Conservation (phyloP, 148 eudicot genomes). For the Gaultheria prostrata region DNA sequence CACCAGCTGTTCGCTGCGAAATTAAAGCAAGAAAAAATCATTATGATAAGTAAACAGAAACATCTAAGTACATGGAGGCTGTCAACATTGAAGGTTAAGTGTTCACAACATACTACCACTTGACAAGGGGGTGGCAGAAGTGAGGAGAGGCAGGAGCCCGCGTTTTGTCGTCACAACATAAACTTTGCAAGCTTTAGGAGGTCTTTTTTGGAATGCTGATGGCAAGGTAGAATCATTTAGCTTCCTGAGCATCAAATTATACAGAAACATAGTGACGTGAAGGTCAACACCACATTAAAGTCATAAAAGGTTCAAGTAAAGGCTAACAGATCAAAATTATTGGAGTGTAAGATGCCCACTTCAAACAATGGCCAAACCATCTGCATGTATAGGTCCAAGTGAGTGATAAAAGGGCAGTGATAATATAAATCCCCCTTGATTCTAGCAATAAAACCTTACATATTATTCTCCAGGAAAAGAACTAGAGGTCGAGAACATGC, state of each 20-base stretch:
- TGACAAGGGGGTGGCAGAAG: constrained; percentile 37
- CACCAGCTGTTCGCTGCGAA: constrained; percentile 21
- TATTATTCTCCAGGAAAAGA: neutral
- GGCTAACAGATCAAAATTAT: constrained; percentile 1
- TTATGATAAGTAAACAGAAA: neutral
- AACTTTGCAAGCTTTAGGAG: constrained; percentile 58
- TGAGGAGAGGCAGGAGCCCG: constrained; percentile 36
- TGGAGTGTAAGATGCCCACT: neutral
- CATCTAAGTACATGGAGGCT: neutral
- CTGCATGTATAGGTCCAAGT: neutral
- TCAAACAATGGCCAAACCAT: neutral
- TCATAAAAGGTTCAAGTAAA: neutral
- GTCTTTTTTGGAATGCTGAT: constrained; percentile 45
- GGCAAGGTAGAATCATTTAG: constrained; percentile 52
- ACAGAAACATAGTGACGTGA: neutral
- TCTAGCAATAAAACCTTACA: neutral
- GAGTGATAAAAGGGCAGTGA: neutral
- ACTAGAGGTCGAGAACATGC: neutral
- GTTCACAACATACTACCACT: constrained; percentile 33
- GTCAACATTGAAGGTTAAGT: neutral
- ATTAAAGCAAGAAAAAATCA: neutral
- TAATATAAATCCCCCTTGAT: neutral
- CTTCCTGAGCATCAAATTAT: constrained; percentile 36
- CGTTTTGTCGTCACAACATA: constrained; percentile 50
- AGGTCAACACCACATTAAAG: constrained; percentile 5